phyloP scores from a whole-genome alignment of 2,329 filamentous ascomycete genomes.

The Scleromitrula shiraiana region DNA sequence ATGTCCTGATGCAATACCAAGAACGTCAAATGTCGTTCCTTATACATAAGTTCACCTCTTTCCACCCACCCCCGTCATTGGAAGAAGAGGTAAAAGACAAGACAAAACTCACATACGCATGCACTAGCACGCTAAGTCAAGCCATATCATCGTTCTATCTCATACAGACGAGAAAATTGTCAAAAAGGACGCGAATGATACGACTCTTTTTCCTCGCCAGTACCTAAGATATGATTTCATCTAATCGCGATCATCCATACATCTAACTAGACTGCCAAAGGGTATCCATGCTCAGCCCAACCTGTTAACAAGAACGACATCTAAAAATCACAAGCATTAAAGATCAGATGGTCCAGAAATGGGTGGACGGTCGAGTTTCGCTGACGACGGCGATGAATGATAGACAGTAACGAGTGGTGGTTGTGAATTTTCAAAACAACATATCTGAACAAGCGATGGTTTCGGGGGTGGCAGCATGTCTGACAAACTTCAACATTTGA shows the following conservation, averaged over 20 bases:
- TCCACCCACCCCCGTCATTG: not conserved
- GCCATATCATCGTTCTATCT: not conserved
- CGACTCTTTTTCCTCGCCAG: not conserved
- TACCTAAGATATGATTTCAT: not conserved
- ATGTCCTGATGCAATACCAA: slow-evolving; percentile 4
- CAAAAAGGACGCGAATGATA: not conserved
- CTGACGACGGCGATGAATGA: not conserved
- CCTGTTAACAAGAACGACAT: not conserved
- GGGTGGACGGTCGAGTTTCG: not conserved
- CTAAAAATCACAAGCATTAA: not conserved
- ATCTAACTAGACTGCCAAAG: not conserved
- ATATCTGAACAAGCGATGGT: not conserved
- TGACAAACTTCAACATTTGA: not conserved
- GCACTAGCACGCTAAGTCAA: no score
- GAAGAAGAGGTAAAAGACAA: not conserved
- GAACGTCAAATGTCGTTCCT: not conserved
- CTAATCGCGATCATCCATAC: not conserved
- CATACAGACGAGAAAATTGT: no score
- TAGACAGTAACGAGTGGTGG: no score
- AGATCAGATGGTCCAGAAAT: not conserved
- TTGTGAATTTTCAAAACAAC: no score
- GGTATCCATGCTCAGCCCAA: not conserved
- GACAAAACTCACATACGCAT: not conserved
- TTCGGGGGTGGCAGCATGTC: not conserved
- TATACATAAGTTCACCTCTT: slow-evolving; percentile 2